These are phyloP conservation scores for Elsinoe arachidis DNA, from an alignment of 2,329 filamentous ascomycete genomes.

Conservation along the genomic window DNA sequence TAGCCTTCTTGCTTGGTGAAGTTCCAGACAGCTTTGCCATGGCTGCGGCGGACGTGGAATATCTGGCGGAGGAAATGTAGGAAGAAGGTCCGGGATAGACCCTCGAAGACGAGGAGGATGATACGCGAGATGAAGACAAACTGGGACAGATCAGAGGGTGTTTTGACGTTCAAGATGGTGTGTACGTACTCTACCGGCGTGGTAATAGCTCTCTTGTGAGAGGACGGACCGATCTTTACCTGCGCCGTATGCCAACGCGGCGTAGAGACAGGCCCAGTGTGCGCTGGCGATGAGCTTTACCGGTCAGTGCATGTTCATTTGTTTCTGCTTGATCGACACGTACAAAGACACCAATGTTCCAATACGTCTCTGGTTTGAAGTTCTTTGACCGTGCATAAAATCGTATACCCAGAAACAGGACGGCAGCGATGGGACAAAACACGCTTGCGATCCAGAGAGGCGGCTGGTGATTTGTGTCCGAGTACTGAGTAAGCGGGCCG, in stretches of 20 bases:
- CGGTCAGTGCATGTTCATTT: not conserved
- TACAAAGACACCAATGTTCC: conserved; percentile 9
- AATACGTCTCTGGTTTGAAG: conserved; percentile 9
- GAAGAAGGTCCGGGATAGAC: conserved; percentile 5
- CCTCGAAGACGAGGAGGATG: conserved; percentile 1
- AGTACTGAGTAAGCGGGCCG: conserved; percentile 7
- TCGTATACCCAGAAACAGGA: conserved; percentile 5
- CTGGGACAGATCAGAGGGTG: not conserved
- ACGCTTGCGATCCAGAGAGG: conserved; percentile 9
- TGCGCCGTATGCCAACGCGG: conserved; percentile 7
- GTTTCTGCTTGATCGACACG: not conserved
- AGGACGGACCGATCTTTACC: conserved; percentile 9
- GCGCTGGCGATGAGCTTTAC: conserved; percentile 2
- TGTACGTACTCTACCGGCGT: not conserved
- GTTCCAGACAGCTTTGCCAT: not conserved
- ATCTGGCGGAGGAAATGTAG: conserved; percentile 9
- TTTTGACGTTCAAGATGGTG: not conserved
- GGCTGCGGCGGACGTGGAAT: conserved; percentile 4
- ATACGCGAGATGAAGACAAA: conserved; percentile 1
- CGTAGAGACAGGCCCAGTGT: conserved; percentile 9
- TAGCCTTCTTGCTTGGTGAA: conserved; percentile 2
- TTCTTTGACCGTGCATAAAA: conserved; percentile 10
- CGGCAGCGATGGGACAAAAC: conserved; percentile 4
- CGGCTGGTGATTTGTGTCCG: conserved; percentile 4
- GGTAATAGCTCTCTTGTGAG: not conserved